Conservation (phyloP, 306 rosid genomes). For the Corylus americana region DNA sequence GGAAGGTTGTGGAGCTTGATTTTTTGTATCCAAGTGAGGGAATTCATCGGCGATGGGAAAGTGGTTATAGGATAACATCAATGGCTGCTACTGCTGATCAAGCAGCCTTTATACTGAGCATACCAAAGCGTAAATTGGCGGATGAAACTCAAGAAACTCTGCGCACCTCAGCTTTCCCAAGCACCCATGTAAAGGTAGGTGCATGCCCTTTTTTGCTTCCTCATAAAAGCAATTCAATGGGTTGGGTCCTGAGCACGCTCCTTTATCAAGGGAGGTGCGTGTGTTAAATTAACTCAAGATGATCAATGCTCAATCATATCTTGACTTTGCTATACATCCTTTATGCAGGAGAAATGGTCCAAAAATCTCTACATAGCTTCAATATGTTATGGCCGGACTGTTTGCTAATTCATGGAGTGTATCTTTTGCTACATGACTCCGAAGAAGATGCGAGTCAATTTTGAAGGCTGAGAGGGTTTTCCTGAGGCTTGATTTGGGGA, state of each 20-base stretch:
- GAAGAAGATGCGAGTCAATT: conserved; percentile 30
- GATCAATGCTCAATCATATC: not conserved
- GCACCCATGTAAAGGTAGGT: conserved; percentile 89
- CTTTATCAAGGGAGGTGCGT: not conserved
- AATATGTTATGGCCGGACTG: conserved; percentile 88
- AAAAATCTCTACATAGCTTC: conserved; percentile 92
- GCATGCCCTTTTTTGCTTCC: conserved; percentile 13
- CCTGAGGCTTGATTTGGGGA: conserved; percentile 23
- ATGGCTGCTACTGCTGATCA: conserved; percentile 95
- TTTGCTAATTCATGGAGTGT: conserved; percentile 62
- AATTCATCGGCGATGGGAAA: conserved; percentile 89
- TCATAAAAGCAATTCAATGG: not conserved
- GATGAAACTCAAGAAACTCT: conserved; percentile 93
- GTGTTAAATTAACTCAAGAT: not conserved
- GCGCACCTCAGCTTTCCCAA: conserved; percentile 93
- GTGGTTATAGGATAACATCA: conserved; percentile 79
- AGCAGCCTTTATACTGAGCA: conserved; percentile 92
- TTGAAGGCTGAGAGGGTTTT: conserved; percentile 28
- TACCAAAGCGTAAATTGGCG: conserved; percentile 79
- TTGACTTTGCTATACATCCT: not conserved
- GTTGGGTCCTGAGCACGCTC: not conserved
- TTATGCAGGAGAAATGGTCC: conserved; percentile 85
- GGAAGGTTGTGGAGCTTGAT: conserved; percentile 92
- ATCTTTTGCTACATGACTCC: conserved; percentile 29
- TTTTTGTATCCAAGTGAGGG: conserved; percentile 95